Base-by-base conservation (phyloP, 1,139 yeast genomes). In the Taphrina deformans region DNA sequence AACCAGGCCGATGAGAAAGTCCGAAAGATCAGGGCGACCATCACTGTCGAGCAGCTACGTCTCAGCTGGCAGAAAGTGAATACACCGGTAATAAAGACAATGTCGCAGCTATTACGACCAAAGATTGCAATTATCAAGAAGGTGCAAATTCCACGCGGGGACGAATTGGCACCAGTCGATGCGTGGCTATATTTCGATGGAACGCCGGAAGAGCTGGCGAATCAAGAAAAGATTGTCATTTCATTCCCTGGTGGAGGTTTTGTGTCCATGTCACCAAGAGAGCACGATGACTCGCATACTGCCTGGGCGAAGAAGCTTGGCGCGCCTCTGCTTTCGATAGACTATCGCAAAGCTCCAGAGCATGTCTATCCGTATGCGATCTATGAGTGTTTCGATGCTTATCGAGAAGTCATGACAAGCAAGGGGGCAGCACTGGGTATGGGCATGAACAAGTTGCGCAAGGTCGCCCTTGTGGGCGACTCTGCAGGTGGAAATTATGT, bases 301-400 rank as follows among this genome's bases (percentile, higher is more conserved):
- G 33, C 55, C 24, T 68, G 70, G 73, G 72, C 73, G 2, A 70
- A 68, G 60, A 67, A 66, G 18, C 65, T 71, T 45, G 67, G 66
- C 26, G 41, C 68, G 7, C 73, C 73, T 10, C 56, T 71, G 9
- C 59, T 71, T 23, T 66, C 72, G 21, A 58, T 71, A 27, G 67
- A 70, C 59, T 70, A 70, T 55, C 67, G 67, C 18, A 70, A 70
- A 63, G 83, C 83, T 0, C 85, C 85, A 1, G 83, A 82, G 69
- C 71, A 75, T 66, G 83, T 83, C 16, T 82, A 76, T 69, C 85
- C 85, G 1, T 81, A 82, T 14, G 78, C 80, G 44, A 77, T 81
- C 1, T 77, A 81, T 26, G 85, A 82, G 69, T 74, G 82, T 38
- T 80, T 74, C 69, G 84, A 79, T 53, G 74, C 79, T 5, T 69